phyloP scores from a whole-genome alignment of 768 basidiomycete genomes.

The Trametes cinnabarina region DNA sequence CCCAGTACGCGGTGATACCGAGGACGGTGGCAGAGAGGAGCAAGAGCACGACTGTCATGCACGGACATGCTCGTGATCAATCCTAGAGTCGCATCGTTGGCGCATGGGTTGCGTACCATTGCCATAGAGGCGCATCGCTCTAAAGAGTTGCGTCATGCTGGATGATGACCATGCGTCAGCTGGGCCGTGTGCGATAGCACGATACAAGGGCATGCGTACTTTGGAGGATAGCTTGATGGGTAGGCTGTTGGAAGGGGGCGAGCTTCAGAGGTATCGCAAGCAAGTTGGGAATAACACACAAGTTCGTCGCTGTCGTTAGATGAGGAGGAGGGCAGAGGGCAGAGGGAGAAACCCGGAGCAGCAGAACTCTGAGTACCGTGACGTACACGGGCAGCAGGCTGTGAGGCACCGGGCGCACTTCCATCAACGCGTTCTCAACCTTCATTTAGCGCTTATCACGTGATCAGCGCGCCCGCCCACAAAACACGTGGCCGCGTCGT shows the following conservation, averaged over 20 bases:
- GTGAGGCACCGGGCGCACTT: no score
- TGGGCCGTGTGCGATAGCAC: not conserved
- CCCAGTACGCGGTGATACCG: conserved; percentile 68
- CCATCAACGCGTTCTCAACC: not conserved
- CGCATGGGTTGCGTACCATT: conserved; percentile 25
- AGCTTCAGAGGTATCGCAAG: conserved; percentile 2
- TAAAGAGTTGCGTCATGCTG: conserved; percentile 36
- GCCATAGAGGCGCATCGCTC: conserved; percentile 31
- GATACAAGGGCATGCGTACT: not conserved
- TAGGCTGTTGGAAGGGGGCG: not conserved
- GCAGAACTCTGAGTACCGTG: not conserved
- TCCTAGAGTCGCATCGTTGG: not conserved
- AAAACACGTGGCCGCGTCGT: not conserved
- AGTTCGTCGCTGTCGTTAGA: conserved; percentile 11
- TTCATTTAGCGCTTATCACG: not conserved
- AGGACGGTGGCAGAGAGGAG: conserved; percentile 52
- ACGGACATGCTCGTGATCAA: not conserved
- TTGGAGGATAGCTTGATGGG: conserved; percentile 7
- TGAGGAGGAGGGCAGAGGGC: conserved; percentile 12
- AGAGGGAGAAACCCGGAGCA: conserved; percentile 1
- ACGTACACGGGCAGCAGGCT: not conserved
- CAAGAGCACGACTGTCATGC: conserved; percentile 35
- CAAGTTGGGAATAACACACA: not conserved
- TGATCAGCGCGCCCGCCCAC: not conserved
- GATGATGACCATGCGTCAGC: not conserved